Evolutionary conservation across 441 rosid genomes (phyloP), one percentile per base, ranked within the genome.

Genomic region (Eruca vesicaria): DNA sequence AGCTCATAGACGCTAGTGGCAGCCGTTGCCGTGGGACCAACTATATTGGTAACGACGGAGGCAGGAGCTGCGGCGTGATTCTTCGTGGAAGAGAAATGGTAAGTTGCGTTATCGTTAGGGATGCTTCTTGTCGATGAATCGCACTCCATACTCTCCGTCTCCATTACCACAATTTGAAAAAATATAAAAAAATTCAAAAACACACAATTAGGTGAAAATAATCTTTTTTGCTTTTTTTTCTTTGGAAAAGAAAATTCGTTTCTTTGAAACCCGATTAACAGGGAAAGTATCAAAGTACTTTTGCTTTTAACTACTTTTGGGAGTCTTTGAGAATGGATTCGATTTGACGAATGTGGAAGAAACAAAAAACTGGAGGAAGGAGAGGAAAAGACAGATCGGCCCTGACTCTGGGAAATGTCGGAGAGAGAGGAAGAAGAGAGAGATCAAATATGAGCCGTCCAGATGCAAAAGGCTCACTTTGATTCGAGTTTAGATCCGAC

Each of bases 1-100:
- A 91, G 82, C 82, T 91, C 97, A 61, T 88, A 91, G 71, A 91
- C 95, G 79, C 95, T 89, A 28, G 90, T 86, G 31, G 94, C 93
- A 57, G 89, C 83, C 32, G 82, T 85, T 63, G 85, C 84, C 6
- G 86, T 83, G 5, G 89, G 82, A 3, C 88, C 92, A 32, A 82
- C 66, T 3, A 80, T 72, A 68, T 75, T 74, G 80, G 72, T 82
- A 79, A 68, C 69, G 66, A 62, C 67, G 68, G 66, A 28, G 64
- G 76, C 81, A 11, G 76, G 79, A 16, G 63, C 73, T 55, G 71
- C 80, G 66, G 58, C 82, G 66, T 70, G 78, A 57, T 6, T 75
- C 48, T 87, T 87, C 20, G 87, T 67, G 11, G 93, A 79, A 59
- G 92, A 79, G 72, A 84, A 84, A 36, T 81, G 91, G 75, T 85